phyloP scores from a whole-genome alignment of 2,329 filamentous ascomycete genomes.

The Colletotrichum euphorbiae region DNA sequence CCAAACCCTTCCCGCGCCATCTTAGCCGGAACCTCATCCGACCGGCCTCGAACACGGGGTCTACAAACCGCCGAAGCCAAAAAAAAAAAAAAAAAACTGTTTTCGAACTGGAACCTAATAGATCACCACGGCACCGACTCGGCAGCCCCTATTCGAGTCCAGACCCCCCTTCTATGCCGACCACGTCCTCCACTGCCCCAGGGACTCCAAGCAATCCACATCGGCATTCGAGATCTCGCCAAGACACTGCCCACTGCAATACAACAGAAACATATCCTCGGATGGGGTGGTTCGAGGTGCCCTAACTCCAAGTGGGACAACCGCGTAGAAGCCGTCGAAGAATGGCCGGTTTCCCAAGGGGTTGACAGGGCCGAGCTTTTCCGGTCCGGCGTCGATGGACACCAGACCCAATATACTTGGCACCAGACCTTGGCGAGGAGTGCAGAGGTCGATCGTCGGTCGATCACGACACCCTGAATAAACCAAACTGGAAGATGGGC shows the following conservation, averaged over 20 bases:
- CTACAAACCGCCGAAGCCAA: too few relatives aligned
- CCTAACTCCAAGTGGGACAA: background rate
- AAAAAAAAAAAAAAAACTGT: too few relatives aligned
- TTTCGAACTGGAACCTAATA: background rate
- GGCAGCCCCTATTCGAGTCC: background rate
- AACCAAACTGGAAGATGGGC: background rate
- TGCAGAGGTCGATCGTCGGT: too few relatives aligned
- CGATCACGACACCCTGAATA: background rate
- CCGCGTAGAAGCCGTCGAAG: too few relatives aligned
- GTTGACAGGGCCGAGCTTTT: background rate
- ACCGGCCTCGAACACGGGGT: background rate
- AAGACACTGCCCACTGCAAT: background rate
- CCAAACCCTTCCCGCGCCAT: background rate
- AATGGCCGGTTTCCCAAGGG: background rate
- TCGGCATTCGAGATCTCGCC: background rate
- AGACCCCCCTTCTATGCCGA: background rate
- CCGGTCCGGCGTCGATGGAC: background rate
- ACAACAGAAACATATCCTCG: background rate
- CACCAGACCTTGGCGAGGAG: background rate
- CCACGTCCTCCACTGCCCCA: background rate
- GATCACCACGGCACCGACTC: background rate
- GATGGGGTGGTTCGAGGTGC: background rate
- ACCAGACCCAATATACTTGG: background rate
- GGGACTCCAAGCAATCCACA: background rate
- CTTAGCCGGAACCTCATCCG: background rate